Evolutionary conservation across 139 green algal genomes (phyloP).

Genomic region (Diplosphaera chodatii): DNA sequence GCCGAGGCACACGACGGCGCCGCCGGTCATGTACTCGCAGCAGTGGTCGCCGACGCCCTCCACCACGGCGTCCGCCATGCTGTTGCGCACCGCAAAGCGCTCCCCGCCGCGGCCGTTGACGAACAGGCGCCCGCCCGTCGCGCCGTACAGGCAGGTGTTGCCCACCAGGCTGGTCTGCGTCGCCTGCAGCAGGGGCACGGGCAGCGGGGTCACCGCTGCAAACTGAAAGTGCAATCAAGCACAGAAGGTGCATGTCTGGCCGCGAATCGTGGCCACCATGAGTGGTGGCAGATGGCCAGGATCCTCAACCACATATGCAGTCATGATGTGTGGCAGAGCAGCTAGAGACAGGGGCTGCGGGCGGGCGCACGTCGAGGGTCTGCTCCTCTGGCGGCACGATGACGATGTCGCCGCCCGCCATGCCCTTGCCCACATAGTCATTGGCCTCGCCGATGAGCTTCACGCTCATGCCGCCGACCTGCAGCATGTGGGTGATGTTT

Average conservation of each 20-base stretch:
- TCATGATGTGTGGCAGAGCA: no score
- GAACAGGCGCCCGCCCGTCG: constrained; percentile 91
- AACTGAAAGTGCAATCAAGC: no score
- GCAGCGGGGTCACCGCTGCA: not conserved
- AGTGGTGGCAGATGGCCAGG: no score
- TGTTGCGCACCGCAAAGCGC: constrained; percentile 87
- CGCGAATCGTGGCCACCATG: no score
- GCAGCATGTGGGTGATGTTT: no score
- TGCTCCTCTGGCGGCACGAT: constrained; percentile 75
- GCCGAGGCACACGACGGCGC: constrained; percentile 44
- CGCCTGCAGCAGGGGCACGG: constrained; percentile 34
- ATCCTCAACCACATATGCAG: no score
- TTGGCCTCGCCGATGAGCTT: constrained; percentile 93
- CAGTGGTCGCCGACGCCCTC: constrained; percentile 97
- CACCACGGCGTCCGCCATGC: constrained; percentile 84
- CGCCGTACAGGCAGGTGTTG: constrained; percentile 99
- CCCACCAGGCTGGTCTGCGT: constrained; percentile 77
- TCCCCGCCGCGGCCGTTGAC: constrained; percentile 83
- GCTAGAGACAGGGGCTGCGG: not conserved
- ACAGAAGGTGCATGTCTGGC: no score
- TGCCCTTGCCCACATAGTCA: constrained; percentile 99
- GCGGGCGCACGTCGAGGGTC: not conserved
- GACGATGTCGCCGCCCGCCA: constrained; percentile 88
- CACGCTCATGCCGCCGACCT: constrained; percentile 58
- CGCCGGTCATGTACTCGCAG: constrained; percentile 98